Evolutionary conservation across 2,329 filamentous ascomycete genomes (phyloP).

Genomic region (Lanzia echinophila): DNA sequence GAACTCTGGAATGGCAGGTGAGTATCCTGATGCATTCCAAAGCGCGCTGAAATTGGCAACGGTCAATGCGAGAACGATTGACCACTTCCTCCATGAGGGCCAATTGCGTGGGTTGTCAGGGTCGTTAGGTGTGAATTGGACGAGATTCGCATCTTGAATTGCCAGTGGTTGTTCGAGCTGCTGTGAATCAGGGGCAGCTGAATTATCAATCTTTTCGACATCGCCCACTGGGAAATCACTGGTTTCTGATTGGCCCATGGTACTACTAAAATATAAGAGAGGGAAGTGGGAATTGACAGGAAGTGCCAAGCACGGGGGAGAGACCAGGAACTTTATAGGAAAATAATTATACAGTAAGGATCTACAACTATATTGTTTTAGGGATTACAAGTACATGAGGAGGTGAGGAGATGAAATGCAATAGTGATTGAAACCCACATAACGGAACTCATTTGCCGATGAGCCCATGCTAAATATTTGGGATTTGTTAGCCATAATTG

Average conservation of each 20-base stretch:
- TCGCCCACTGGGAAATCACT: neutral
- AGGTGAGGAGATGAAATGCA: too few species aligned
- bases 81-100: slow-evolving; percentile 17
- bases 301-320: too few species aligned
- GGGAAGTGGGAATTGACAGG: too few species aligned
- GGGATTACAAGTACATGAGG: too few species aligned
- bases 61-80: slow-evolving; percentile 25
- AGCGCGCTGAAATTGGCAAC: neutral
- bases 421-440: too few species aligned
- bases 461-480: too few species aligned
- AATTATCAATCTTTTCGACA: slow-evolving; percentile 1
- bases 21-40: slow-evolving; percentile 33
- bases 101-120: slow-evolving; percentile 24
- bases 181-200: neutral
- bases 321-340: too few species aligned
- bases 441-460: too few species aligned
- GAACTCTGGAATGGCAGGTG: neutral
- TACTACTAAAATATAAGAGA: neutral
- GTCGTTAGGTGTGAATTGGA: slow-evolving; percentile 15
- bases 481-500: too few species aligned
- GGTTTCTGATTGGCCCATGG: neutral
- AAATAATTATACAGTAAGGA: too few species aligned
- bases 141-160: neutral
- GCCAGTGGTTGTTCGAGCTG: neutral
- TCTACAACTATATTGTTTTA: too few species aligned